Evolutionary conservation across 768 basidiomycete genomes (phyloP).

Genomic region (Sarcodon aspratus): DNA sequence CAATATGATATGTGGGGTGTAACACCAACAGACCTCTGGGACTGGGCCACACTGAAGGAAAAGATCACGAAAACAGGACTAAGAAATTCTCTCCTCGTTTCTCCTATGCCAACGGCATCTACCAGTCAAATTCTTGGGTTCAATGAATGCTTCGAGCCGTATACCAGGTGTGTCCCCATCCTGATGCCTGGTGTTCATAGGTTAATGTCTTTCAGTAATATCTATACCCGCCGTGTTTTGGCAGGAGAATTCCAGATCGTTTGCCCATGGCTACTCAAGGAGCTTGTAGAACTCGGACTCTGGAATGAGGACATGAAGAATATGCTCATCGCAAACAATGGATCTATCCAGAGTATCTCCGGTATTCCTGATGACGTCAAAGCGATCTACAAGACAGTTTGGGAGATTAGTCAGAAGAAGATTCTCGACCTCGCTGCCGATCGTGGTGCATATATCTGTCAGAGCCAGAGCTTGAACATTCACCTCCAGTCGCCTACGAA

Average conservation of each 20-base stretch:
- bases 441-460: slow-evolving; percentile 96
- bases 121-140: slow-evolving; percentile 97
- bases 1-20: slow-evolving; percentile 96
- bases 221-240: slow-evolving; percentile 98
- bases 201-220: slow-evolving; percentile 49
- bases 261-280: slow-evolving; percentile 97
- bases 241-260: slow-evolving; percentile 99
- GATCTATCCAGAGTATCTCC: slow-evolving; percentile 79
- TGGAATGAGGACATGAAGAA: slow-evolving; percentile 99
- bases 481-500: slow-evolving; percentile 83
- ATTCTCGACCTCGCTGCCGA: slow-evolving; percentile 98
- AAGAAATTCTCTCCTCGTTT: slow-evolving; percentile 80
- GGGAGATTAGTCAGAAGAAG: slow-evolving; percentile 99
- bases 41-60: slow-evolving; percentile 82
- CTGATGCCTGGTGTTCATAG: not conserved
- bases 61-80: slow-evolving; percentile 75
- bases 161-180: slow-evolving; percentile 60
- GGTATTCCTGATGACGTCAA: slow-evolving; percentile 85
- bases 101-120: slow-evolving; percentile 99
- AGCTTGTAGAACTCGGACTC: slow-evolving; percentile 87
- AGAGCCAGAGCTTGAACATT: slow-evolving; percentile 90
- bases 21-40: slow-evolving; percentile 82
- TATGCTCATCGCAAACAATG: slow-evolving; percentile 95
- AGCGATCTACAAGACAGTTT: slow-evolving; percentile 99
- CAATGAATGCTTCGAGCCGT: slow-evolving; percentile 99